Base-by-base conservation (phyloP, 2,329 filamentous ascomycete genomes). In the Ceratocystis destructans region DNA sequence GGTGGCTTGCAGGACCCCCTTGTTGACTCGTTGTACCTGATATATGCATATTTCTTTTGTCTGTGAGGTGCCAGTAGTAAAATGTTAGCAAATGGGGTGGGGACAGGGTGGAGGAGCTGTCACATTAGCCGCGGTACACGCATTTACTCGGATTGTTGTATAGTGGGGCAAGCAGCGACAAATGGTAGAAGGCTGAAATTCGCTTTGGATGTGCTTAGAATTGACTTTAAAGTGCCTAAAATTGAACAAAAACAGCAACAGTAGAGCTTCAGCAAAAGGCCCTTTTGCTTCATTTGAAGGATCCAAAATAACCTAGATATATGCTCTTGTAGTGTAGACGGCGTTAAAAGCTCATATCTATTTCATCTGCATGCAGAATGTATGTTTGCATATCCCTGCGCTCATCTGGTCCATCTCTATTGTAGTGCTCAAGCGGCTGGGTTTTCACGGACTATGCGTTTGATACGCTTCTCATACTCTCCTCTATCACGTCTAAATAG, bases 391-490 rank as follows among this genome's bases (percentile, higher is more conserved):
- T 31, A 20, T 25, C 50, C 22, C 12, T 15, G n/a, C 25, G 20
- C 50, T 55, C 50, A 20, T 15, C 2, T 15, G 22, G 17, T 22
- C 20, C 61, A 28, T 61, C 48, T 31, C 15, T 48, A 20, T 7
- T 20, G 48, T 50, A 57, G 7, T 3, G 53, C 37, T 77, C 72
- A 90, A 64, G 87, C 87, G 62, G 89, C 87, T 15, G 89, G 90
- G 75, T 97, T 96, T 70, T 96, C 91, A 72, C 85, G 87, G 67
- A 99, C 94, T 22, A 96, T 87, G 68, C 89, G 86, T 73, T 85
- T 86, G 69, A 99, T 87, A 70, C 92, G 88, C 76, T 86, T 88
- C 77, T 97, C 92, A 73, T 99, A 99, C 67, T 93, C 91, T 20
- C 77, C 77, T 55, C 85, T 82, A 73, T 99, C 93, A 75, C 91